Evolutionary conservation across 2,329 filamentous ascomycete genomes (phyloP).

Genomic region (Pseudopyrenochaeta lycopersici): DNA sequence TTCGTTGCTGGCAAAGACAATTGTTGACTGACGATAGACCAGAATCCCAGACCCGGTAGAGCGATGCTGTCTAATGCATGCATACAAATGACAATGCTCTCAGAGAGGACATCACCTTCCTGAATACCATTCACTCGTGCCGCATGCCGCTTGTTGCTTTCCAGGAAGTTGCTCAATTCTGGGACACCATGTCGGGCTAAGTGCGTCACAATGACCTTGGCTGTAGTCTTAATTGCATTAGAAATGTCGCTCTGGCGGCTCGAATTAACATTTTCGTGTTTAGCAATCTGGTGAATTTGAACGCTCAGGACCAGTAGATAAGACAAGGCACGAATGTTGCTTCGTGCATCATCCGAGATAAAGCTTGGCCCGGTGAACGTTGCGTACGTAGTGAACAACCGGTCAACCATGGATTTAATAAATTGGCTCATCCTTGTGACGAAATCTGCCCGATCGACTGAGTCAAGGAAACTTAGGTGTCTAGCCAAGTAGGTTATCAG

Average conservation of each 20-base stretch:
- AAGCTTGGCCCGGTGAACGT: background rate
- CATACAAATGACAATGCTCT: slow-evolving; percentile 58
- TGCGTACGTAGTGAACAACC: slow-evolving; percentile 23
- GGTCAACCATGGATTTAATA: slow-evolving; percentile 46
- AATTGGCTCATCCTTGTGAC: slow-evolving; percentile 54
- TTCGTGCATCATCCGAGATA: background rate
- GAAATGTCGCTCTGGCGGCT: slow-evolving; percentile 26
- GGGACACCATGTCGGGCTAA: slow-evolving; percentile 44
- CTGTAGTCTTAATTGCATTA: slow-evolving; percentile 44
- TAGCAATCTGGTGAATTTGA: slow-evolving; percentile 44
- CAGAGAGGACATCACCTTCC: slow-evolving; percentile 53
- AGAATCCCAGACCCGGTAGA: slow-evolving; percentile 49
- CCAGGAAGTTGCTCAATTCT: slow-evolving; percentile 55
- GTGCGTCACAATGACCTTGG: slow-evolving; percentile 48
- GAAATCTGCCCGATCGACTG: slow-evolving; percentile 61
- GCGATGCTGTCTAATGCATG: slow-evolving; percentile 51
- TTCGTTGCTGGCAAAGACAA: slow-evolving; percentile 28
- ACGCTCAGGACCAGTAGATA: slow-evolving; percentile 38
- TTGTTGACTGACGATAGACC: slow-evolving; percentile 53
- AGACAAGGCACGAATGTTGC: slow-evolving; percentile 29
- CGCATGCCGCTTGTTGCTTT: slow-evolving; percentile 53
- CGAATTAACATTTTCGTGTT: slow-evolving; percentile 30
- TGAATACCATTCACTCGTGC: slow-evolving; percentile 60
- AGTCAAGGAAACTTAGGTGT: slow-evolving; percentile 62
- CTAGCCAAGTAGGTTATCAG: slow-evolving; percentile 60